Base-by-base conservation (phyloP, 352 stramenopile species). In the Phytophthora europaea region DNA sequence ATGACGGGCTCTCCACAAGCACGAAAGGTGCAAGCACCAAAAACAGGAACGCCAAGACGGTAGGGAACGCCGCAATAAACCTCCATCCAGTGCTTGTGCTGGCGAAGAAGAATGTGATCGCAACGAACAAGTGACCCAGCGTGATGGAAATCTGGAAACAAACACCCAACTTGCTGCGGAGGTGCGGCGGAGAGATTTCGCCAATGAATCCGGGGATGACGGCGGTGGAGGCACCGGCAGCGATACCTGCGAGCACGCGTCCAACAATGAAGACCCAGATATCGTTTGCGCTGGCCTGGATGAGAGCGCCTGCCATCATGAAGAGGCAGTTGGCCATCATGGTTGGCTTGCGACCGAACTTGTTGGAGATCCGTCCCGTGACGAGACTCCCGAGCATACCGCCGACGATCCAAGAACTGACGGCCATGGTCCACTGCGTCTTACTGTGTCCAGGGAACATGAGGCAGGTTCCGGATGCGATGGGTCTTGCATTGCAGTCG, bases 321-420 rank as follows among this genome's bases (percentile, higher is more conserved):
- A 83, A 75, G 51, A 79, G 33, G 51, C 76, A 83, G 47, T 84
- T 84, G 57, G 61, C 26, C 64, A 73, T 72, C 67, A 84, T 76
- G 2, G 68, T 74, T 16, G 61, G 67, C 8, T 81, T 80, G 1
- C 80, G 76, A n/a, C 80, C 80, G 50, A 81, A 81, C 47, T 72
- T 70, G 67, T 84, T 81, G n/a, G 80, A 75, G 18, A 79, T 65
- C 20, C 67, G 65, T 26, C 80, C 78, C 7, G 60, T 79, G 9
- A 73, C 38, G 4, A 93, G 73, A 57, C 67, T 66, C 13, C 84
- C 83, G 63, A 91, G 56, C 77, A 89, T 88, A 38, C 81, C 83
- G 18, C 83, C 84, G 20, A 89, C 64, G 62, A 92, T 81, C 84
- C 84, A 92, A 13, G 75, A 76, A 58, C 85, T 89, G 23, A 91